Evolutionary conservation across 352 stramenopile genomes (phyloP).

Genomic region (Albugo candida): DNA sequence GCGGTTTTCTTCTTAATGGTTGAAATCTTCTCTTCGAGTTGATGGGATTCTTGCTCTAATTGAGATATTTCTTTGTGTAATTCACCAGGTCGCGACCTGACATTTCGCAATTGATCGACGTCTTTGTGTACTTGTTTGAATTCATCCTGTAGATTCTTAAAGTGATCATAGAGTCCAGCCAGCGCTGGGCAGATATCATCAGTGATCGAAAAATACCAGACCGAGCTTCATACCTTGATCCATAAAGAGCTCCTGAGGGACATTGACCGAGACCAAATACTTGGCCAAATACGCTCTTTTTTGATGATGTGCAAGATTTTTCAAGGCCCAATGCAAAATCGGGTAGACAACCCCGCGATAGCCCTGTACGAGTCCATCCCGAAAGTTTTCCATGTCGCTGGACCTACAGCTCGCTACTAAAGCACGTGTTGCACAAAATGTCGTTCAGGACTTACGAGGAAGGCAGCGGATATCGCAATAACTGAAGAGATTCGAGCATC

Average conservation of each 20-base stretch:
- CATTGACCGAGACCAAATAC: constrained; percentile 83
- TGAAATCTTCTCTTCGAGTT: constrained; percentile 82
- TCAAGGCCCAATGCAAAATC: constrained; percentile 85
- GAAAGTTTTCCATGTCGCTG: constrained; percentile 46
- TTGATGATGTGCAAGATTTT: constrained; percentile 67
- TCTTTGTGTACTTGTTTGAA: constrained; percentile 84
- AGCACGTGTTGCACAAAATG: neutral
- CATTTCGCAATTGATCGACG: constrained; percentile 60
- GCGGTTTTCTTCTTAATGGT: constrained; percentile 78
- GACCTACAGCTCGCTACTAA: neutral
- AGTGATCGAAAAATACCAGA: neutral
- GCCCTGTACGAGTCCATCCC: constrained; percentile 54
- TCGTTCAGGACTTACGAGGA: constrained; percentile 3
- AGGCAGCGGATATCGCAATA: constrained; percentile 85
- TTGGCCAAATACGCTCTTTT: constrained; percentile 87
- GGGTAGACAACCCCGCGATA: constrained; percentile 80
- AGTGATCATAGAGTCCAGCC: constrained; percentile 74
- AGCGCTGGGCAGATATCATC: constrained; percentile 14
- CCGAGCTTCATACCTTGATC: constrained; percentile 30
- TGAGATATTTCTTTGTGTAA: constrained; percentile 81
- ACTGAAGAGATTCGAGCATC: constrained; percentile 82
- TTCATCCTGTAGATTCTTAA: constrained; percentile 85
- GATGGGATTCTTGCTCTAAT: constrained; percentile 80
- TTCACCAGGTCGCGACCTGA: constrained; percentile 64
- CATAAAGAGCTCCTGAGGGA: constrained; percentile 86